Conservation (phyloP, 768 basidiomycete species). For the Macrocybe gigantea region DNA sequence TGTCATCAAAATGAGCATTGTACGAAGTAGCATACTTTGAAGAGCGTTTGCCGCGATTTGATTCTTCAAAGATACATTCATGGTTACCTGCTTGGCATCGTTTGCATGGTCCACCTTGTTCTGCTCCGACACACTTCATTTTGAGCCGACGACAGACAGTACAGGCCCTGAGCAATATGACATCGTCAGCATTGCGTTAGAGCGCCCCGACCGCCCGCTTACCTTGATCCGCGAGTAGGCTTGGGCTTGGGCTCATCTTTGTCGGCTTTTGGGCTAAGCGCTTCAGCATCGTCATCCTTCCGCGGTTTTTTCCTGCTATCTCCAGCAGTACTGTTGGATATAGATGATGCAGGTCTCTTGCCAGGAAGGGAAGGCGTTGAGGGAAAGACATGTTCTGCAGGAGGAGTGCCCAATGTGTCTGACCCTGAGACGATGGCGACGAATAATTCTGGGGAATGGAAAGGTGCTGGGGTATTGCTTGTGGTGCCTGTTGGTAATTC, state of each 20-base stretch:
- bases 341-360: conserved; percentile 58
- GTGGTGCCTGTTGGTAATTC: conserved; percentile 43
- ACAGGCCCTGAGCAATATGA: conserved; percentile 60
- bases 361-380: conserved; percentile 50
- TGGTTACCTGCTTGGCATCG: conserved; percentile 74
- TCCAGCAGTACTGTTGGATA: conserved; percentile 27
- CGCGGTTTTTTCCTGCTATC: conserved; percentile 55
- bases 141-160: conserved; percentile 88
- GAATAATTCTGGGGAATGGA: conserved; percentile 55
- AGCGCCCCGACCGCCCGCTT: conserved; percentile 13
- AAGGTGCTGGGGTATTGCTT: conserved; percentile 48
- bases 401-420: conserved; percentile 69
- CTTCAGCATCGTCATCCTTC: conserved; percentile 55
- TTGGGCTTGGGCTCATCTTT: conserved; percentile 73
- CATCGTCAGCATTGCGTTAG: not conserved
- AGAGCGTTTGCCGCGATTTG: conserved; percentile 88
- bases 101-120: conserved; percentile 88
- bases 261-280: conserved; percentile 46
- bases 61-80: conserved; percentile 96
- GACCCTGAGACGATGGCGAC: conserved; percentile 77
- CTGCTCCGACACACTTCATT: conserved; percentile 91
- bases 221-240: conserved; percentile 84
- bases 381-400: conserved; percentile 54
- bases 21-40: conserved; percentile 51
- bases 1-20: conserved; percentile 5